Base-by-base conservation (phyloP, 768 basidiomycete species). In the Amyloporia xantha region DNA sequence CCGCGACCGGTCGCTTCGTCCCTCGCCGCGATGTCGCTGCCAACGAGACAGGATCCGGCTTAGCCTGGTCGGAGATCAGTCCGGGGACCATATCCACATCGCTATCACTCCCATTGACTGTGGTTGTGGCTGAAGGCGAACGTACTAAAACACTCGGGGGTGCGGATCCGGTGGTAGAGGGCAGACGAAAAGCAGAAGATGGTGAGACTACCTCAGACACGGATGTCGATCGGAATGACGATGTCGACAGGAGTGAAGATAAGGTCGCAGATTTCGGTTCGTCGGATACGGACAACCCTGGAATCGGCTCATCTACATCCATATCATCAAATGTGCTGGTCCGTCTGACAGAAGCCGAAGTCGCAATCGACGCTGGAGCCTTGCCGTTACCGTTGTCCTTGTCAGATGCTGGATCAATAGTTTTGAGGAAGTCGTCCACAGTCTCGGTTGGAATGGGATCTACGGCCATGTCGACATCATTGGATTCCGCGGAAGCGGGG, bases 351-450 rank as follows among this genome's bases (percentile, higher is more conserved):
- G 42, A 11, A 24, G 6, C 25, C 4, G 6, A 24, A 27, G 21
- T 30, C 19, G 21, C 9, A 15, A 37, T 12, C 21, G 41, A 9
- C 5, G 17, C 12, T 2, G 15, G 30, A 12, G 48, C 25, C 39
- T 38, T 35, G 7, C 24, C 3, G 13, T 19, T 36, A 11, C 11
- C 28, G 4, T 24, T 35, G 13, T 43, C 46, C 28, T 41, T 45
- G 27, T 56, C 56, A 1, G 59, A 49, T 7, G 59, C 57, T 20
- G 79, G 67, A 6, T 70, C 75, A 47, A 87, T 82, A 52, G 75
- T 81, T 49, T 80, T 84, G 30, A 90, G 68, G 58, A 90, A 90
- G 59, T 87, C 82, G 49, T 90, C 86, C 2, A 89, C 86, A 6
- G 69, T 73, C 47, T 78, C 76, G 3, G 66, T 63, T 44, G 77